Base-by-base conservation (phyloP, 768 basidiomycete species). In the Psilocybe cubensis region DNA sequence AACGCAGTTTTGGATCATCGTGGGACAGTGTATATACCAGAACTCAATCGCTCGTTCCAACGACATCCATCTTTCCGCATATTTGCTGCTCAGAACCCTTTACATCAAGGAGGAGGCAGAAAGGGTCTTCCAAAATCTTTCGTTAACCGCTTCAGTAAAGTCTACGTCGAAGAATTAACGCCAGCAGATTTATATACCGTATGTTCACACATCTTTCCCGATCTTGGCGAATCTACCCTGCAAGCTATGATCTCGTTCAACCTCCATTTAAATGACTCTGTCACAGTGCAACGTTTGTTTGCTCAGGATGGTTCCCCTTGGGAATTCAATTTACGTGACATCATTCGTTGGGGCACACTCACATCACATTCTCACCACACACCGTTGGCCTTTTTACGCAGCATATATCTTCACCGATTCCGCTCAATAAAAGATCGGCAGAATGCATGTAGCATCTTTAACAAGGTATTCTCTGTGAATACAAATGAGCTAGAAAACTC, bases 51-150 rank as follows among this genome's bases (percentile, higher is more conserved):
- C 50, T 87, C 91, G 9, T 99, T 98, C 73, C 74, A 74, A 46
- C 81, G 92, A 27, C 97, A 98, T 73, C 92, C 95, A 2, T 82
- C 86, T n/a, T 99, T 99, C 75, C 89, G 96, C 31, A 89, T 98
- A 41, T 99, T 99, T 66, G 97, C 96, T 3, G 96, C 97, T 2
- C 97, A 99, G 70, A 99, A 99, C 70, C 97, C 97, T 25, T 75
- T 96, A 14, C 87, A 88, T 59, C 97, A 99, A 77, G 97, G 97
- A 21, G 96, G 97, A 52, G 96, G 96, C 14, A 86, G 97, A 33
- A 99, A 99, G 72, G 97, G 97, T 18, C 81, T 99, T 5, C 97
- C 97, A 0, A 96, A 93, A 68, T 98, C 97, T 0, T 99, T 97
- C 74, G 79, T 98, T 53, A 97, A 99, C 71, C 88, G 97, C 14